Evolutionary conservation across 2,329 filamentous ascomycete species (phyloP).

Genomic region (Macrophomina phaseolina): DNA sequence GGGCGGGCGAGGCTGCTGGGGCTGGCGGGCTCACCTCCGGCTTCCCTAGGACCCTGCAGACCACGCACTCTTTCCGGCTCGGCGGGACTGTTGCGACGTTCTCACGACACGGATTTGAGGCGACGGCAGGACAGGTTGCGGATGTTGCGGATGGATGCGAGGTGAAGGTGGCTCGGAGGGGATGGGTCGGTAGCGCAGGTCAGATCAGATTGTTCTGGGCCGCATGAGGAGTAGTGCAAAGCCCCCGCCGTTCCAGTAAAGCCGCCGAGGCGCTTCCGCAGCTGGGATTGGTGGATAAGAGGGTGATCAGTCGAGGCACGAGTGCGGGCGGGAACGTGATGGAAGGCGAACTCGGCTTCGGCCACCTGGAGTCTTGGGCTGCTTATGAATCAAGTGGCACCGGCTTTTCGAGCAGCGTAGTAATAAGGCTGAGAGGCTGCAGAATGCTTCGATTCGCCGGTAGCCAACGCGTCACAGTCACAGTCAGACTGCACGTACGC

Average conservation of each 20-base stretch:
- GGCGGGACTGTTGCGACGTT: slow-evolving; percentile 5
- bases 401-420: neutral
- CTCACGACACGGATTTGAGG: slow-evolving; percentile 4
- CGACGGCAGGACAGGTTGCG: slow-evolving; percentile 15
- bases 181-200: slow-evolving; percentile 25
- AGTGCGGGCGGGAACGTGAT: slow-evolving; percentile 17
- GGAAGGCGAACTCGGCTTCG: slow-evolving; percentile 17
- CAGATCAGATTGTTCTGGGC: slow-evolving; percentile 28
- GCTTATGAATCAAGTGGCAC: slow-evolving; percentile 18
- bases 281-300: slow-evolving; percentile 25
- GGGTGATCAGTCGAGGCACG: slow-evolving; percentile 20
- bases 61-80: slow-evolving; percentile 6
- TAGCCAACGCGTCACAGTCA: neutral
- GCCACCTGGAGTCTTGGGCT: neutral
- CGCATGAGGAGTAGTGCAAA: slow-evolving; percentile 24
- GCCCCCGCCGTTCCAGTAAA: too few relatives aligned
- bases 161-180: slow-evolving; percentile 23
- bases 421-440: slow-evolving; percentile 19
- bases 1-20: slow-evolving; percentile 21
- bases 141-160: slow-evolving; percentile 25
- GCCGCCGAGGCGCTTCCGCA: neutral
- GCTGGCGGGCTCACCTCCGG: slow-evolving; percentile 16
- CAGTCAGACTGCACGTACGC: neutral
- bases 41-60: slow-evolving; percentile 19
- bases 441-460: neutral